phyloP scores from a whole-genome alignment of 371 early-diverging fungal species.

The Smittium culicis region DNA sequence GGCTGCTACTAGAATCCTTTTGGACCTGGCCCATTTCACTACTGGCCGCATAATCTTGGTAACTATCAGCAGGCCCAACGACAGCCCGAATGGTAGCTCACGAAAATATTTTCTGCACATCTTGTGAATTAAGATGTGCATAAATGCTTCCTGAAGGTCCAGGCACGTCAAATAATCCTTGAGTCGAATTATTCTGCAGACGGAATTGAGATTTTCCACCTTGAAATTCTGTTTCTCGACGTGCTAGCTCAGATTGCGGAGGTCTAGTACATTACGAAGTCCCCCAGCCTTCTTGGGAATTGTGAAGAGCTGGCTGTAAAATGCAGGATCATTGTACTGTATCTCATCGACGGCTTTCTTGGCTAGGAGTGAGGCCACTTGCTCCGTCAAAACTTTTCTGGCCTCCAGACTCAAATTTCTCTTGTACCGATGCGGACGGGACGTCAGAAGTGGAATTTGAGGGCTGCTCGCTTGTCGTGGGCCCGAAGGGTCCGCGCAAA shows the following conservation, averaged over 20 bases:
- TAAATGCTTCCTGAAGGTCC: conserved; percentile 27
- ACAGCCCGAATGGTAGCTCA: conserved; percentile 33
- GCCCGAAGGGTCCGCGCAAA: too few relatives aligned
- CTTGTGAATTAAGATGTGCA: conserved; percentile 27
- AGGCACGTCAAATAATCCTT: conserved; percentile 25
- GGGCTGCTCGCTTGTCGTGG: too few relatives aligned
- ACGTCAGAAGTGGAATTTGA: too few relatives aligned
- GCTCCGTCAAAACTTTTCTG: neutral
- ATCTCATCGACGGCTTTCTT: neutral
- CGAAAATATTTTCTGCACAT: conserved; percentile 31
- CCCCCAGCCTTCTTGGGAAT: conserved; percentile 6
- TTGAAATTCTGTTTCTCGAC: conserved; percentile 17
- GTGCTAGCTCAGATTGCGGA: conserved; percentile 21
- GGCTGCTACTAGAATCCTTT: conserved; percentile 23
- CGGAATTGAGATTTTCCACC: conserved; percentile 23
- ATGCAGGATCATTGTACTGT: neutral
- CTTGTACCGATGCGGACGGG: neutral
- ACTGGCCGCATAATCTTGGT: conserved; percentile 31
- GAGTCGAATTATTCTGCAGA: conserved; percentile 16
- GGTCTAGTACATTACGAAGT: conserved; percentile 10
- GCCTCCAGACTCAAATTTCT: neutral
- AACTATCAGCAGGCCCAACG: conserved; percentile 32
- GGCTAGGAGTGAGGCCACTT: neutral
- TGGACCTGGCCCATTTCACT: conserved; percentile 20
- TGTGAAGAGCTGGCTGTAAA: conserved; percentile 2